These are phyloP conservation scores for Magnaporthiopsis rhizophila DNA, from an alignment of 2,329 filamentous ascomycete genomes.

Conservation along the genomic window DNA sequence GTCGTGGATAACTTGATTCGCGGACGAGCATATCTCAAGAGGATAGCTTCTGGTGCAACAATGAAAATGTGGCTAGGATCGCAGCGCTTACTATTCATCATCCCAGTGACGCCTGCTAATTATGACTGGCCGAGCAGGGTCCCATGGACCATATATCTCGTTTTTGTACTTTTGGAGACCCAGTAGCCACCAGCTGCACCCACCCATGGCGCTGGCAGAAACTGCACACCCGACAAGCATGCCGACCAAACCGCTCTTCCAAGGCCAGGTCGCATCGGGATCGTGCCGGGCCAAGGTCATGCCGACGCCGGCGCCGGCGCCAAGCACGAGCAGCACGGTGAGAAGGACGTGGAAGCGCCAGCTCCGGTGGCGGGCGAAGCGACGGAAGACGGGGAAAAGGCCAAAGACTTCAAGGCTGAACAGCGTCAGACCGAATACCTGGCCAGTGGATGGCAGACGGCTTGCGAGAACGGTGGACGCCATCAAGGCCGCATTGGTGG, in stretches of 20 bases:
- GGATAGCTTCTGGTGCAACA: background rate
- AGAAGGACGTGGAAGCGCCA: slow-evolving; percentile 74
- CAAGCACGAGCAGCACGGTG: slow-evolving; percentile 67
- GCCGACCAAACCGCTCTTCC: slow-evolving; percentile 57
- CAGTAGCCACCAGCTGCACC: slow-evolving; percentile 97
- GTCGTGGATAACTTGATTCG: background rate
- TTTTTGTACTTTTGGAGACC: slow-evolving; percentile 98
- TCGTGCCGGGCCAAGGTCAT: slow-evolving; percentile 43
- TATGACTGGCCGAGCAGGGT: slow-evolving; percentile 84
- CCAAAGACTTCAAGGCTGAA: slow-evolving; percentile 98
- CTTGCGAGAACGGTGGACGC: slow-evolving; percentile 90
- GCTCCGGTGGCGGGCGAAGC: slow-evolving; percentile 73
- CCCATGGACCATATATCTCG: slow-evolving; percentile 96
- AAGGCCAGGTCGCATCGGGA: slow-evolving; percentile 34
- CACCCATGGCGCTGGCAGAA: slow-evolving; percentile 74
- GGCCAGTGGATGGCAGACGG: slow-evolving; percentile 77
- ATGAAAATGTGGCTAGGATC: background rate
- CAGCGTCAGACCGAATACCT: slow-evolving; percentile 89
- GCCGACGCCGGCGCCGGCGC: slow-evolving; percentile 72
- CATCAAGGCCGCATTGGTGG: slow-evolving; percentile 95
- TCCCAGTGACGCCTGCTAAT: slow-evolving; percentile 56
- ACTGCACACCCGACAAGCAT: slow-evolving; percentile 68
- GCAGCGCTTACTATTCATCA: slow-evolving; percentile 18
- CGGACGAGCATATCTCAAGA: background rate
- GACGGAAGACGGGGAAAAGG: slow-evolving; percentile 93